Percentiles rank a stretch among this genome's conserved stretches.
Evolutionary conservation across 768 basidiomycete genomes (phyloP).

Genomic region (Dendrothele bispora): DNA sequence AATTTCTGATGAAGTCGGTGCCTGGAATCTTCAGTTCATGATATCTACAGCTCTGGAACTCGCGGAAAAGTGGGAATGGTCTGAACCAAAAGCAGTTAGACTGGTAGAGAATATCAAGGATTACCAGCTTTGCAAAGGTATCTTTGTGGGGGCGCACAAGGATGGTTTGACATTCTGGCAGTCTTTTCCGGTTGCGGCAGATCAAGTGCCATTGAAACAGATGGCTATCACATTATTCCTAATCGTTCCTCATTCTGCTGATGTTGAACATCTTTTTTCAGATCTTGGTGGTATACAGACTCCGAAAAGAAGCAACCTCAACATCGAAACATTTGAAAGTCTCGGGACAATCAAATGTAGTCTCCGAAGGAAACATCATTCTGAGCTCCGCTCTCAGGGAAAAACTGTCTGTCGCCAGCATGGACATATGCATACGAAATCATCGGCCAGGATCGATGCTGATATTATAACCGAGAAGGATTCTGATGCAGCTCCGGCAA

Average conservation of each 20-base stretch:
- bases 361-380: slow-evolving; percentile 4
- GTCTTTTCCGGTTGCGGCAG: slow-evolving; percentile 9
- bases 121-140: slow-evolving; percentile 18
- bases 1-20: slow-evolving; percentile 19
- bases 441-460: too few species aligned
- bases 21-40: slow-evolving; percentile 18
- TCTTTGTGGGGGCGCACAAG: slow-evolving; percentile 20
- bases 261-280: slow-evolving; percentile 23
- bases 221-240: slow-evolving; percentile 12
- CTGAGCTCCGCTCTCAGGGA: background rate
- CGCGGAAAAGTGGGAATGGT: slow-evolving; percentile 26
- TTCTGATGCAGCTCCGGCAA: too few species aligned
- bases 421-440: slow-evolving; percentile 21
- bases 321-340: slow-evolving; percentile 12
- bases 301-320: slow-evolving; percentile 7
- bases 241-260: slow-evolving; percentile 22
- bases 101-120: slow-evolving; percentile 22
- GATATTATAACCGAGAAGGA: too few species aligned
- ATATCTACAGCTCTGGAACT: slow-evolving; percentile 17
- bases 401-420: slow-evolving; percentile 9
- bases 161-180: slow-evolving; percentile 28
- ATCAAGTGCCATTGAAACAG: slow-evolving; percentile 12
- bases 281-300: slow-evolving; percentile 17
- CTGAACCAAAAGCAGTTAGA: slow-evolving; percentile 13
- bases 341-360: slow-evolving; percentile 11